Base-by-base conservation (phyloP, 495 filamentous ascomycete genomes). In the Lophiostoma macrostomum region DNA sequence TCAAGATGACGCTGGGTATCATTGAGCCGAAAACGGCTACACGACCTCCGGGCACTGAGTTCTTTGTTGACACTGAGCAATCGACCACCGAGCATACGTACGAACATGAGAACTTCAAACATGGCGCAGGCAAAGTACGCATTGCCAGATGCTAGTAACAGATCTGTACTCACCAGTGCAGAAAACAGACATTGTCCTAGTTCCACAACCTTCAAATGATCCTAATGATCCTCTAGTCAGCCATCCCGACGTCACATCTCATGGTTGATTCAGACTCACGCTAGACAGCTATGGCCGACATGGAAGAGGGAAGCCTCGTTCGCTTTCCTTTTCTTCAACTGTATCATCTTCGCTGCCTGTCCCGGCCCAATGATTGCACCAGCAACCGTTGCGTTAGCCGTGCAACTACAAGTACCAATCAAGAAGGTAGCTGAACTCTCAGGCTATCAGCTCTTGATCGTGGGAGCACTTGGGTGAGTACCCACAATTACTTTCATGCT, bases 281-380 rank as follows among this genome's bases (percentile, higher is more conserved):
- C 6, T 28, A 1, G 12, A 31, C 13, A 55, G 51, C 53, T 56
- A 13, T 56, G 53, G 53, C 53, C 53, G 14, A 48, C 43, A 34
- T 56, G 53, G 53, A 56, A 56, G 43, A 34, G 44, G 4, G 53
- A 56, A 35, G 34, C 35, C 4, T 34, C 44, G 18, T 56, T 56
- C 35, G 53, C 53, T 1, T 49, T 56, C 53, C 31, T 56, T 14
- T 56, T 56, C 53, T 56, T 56, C 44, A 56, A 56, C 18, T 56
- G 53, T 29, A 56, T 56, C 25, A 30, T 56, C 36, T 56, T 56
- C 34, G 53, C 53, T 25, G 53, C 53, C 1, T 47, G 42, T 28
- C 53, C 53, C 0, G 53, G 53, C 3, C 53, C 53, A 14, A 49
- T 56, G 53, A 46, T 56, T n/a, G 53, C 53, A 11, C 53, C 53